A percentile compares a stretch with the other conserved stretches of the same genome.
Evolutionary conservation across 2,329 filamentous ascomycete species (phyloP).

Genomic region (Exophiala sideris): DNA sequence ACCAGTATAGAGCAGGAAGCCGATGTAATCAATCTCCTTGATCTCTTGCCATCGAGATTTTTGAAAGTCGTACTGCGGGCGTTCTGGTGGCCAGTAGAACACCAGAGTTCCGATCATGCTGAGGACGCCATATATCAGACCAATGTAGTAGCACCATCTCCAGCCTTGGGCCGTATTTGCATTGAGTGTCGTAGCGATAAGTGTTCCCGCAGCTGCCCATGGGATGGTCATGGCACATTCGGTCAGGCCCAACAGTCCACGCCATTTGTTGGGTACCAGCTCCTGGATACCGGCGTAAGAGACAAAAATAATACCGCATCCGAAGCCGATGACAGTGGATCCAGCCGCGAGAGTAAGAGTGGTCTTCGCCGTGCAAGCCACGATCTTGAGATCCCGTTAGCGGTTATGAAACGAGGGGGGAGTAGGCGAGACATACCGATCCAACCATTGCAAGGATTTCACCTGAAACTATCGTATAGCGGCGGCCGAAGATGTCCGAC

Average conservation of each 20-base stretch:
- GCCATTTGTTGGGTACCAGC: constrained; percentile 37
- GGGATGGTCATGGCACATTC: constrained; percentile 39
- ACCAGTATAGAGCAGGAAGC: constrained; percentile 42
- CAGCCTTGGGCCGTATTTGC: constrained; percentile 43
- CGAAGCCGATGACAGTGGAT: constrained; percentile 33
- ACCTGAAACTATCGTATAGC: constrained; percentile 19
- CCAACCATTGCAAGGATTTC: constrained; percentile 36
- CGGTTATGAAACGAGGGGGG: not conserved
- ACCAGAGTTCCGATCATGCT: constrained; percentile 37
- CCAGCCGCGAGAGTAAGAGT: constrained; percentile 28
- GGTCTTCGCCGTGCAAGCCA: not conserved
- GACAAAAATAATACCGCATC: constrained; percentile 39
- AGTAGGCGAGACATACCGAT: constrained; percentile 8
- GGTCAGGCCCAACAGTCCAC: constrained; percentile 29
- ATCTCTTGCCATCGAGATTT: constrained; percentile 36
- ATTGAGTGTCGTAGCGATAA: constrained; percentile 47
- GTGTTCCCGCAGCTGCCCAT: constrained; percentile 37
- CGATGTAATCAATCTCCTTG: constrained; percentile 46
- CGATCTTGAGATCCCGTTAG: not conserved
- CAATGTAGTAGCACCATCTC: constrained; percentile 48
- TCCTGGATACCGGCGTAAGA: constrained; percentile 37
- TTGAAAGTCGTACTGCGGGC: constrained; percentile 38
- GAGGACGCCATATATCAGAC: constrained; percentile 9
- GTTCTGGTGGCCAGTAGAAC: constrained; percentile 50
- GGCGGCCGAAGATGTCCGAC: constrained; percentile 4